Evolutionary conservation across 2,329 filamentous ascomycete species (phyloP).

Genomic region (Lecanoromycetidae sp.): DNA sequence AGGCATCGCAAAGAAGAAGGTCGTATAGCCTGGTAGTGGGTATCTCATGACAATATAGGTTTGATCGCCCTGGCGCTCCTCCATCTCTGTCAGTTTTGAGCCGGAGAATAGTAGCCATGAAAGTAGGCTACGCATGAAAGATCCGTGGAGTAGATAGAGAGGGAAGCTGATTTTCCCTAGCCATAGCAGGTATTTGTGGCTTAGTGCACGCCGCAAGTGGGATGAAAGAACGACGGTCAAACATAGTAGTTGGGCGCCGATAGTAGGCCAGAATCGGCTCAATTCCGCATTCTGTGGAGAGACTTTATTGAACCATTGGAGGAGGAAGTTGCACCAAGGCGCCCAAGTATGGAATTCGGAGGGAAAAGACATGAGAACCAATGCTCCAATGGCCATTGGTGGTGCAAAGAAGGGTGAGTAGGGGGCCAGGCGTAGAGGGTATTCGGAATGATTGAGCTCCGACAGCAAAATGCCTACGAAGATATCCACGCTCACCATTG

Average conservation of each 20-base stretch:
- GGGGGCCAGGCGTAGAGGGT: slow-evolving; percentile 35
- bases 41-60: slow-evolving; percentile 11
- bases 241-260: slow-evolving; percentile 39
- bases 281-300: slow-evolving; percentile 38
- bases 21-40: slow-evolving; percentile 28
- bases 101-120: slow-evolving; percentile 46
- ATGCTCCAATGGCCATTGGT: slow-evolving; percentile 39
- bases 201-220: slow-evolving; percentile 40
- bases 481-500: slow-evolving; percentile 45
- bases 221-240: slow-evolving; percentile 43
- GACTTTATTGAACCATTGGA: slow-evolving; percentile 23
- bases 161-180: slow-evolving; percentile 53
- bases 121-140: slow-evolving; percentile 46
- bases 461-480: slow-evolving; percentile 51
- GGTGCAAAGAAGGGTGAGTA: slow-evolving; percentile 35
- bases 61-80: slow-evolving; percentile 22
- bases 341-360: slow-evolving; percentile 43
- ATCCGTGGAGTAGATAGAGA: slow-evolving; percentile 52
- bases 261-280: slow-evolving; percentile 38
- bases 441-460: slow-evolving; percentile 42
- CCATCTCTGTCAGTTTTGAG: slow-evolving; percentile 21
- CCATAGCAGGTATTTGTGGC: slow-evolving; percentile 46
- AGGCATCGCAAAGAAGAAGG: slow-evolving; percentile 82
- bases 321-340: slow-evolving; percentile 28
- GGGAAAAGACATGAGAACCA: slow-evolving; percentile 49